Conservation (phyloP, 352 stramenopile genomes). For the Pythium dissotocum region DNA sequence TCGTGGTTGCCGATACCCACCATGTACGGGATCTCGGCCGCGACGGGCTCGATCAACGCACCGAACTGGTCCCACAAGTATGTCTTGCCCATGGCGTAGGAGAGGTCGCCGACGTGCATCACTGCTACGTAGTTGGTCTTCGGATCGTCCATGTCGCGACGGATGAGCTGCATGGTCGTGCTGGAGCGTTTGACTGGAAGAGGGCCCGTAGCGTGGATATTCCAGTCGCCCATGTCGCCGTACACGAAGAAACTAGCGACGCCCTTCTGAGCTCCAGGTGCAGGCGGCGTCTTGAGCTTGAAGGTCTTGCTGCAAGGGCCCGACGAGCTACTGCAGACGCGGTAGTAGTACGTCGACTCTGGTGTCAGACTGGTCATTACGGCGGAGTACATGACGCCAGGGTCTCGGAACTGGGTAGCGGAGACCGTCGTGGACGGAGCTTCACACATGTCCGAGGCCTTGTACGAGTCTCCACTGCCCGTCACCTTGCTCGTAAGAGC, state of each 20-base stretch:
- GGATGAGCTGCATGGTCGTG: conserved; percentile 37
- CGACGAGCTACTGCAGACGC: background rate
- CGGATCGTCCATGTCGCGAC: conserved; percentile 23
- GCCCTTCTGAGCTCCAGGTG: conserved; percentile 19
- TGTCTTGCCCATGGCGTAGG: conserved; percentile 55
- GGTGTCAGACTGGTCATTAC: background rate
- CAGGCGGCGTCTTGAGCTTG: conserved; percentile 25
- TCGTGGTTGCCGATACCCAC: conserved; percentile 43
- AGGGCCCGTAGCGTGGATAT: conserved; percentile 19
- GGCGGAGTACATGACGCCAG: conserved; percentile 5
- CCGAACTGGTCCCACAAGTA: conserved; percentile 75
- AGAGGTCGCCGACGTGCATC: conserved; percentile 76
- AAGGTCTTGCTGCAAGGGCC: conserved; percentile 12
- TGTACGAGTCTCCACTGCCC: conserved; percentile 10
- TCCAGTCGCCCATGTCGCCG: conserved; percentile 65
- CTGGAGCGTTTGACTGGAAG: conserved; percentile 21
- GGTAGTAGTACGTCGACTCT: conserved; percentile 15
- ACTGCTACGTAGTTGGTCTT: conserved; percentile 42
- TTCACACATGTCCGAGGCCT: conserved; percentile 15
- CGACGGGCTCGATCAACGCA: conserved; percentile 62
- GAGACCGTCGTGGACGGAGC: background rate
- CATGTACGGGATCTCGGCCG: conserved; percentile 62
- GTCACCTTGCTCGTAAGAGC: background rate
- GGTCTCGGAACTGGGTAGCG: conserved; percentile 8
- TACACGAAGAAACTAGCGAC: conserved; percentile 64